Base-by-base conservation (phyloP, 495 filamentous ascomycete genomes). In the Penicillium canariense region DNA sequence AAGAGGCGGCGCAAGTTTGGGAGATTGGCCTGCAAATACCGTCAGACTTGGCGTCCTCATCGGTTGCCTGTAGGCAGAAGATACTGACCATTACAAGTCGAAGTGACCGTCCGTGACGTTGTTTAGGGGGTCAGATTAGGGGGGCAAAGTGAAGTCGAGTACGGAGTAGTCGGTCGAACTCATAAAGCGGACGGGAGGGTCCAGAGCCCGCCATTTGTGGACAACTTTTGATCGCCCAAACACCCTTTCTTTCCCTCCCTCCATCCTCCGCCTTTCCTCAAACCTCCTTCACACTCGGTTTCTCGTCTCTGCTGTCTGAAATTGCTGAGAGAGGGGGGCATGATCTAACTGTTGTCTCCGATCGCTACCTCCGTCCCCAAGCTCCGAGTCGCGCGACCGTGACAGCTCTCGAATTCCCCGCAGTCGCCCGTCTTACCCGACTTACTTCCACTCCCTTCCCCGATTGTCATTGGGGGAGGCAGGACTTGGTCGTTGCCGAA, bases 1-100 rank as follows among this genome's bases (percentile, higher is more conserved):
- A 98, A 97, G 48, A 98, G 85, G 23, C 94, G 91, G 39, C 94
- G 87, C 32, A 98, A 81, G 68, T 98, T 98, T 36, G 94, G 94
- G 45, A 98, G 86, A 71, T 88, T 94, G 57, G 87, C 88, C 90
- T 88, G 57, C 20, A 50, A 54, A 48, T 47, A 39, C 25, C 31
- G 8, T 58, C 45, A 67, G 51, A 23, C 32, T 53, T 58, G 40
- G 31, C n/a, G 18, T 5, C 3, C 9, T 43, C 36, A 27, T 38
- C 22, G 23, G 7, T 15, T 14, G 12, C 8, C n/a, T 46, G 15
- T 17, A 2, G 3, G 43, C 9, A 11, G 11, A 11, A 4, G 15
- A 17, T 23, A 50, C 52, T 52, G n/a, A 67, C 64, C 64, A 67
- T 66, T 15, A n/a, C 18, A 5, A 20, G 15, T 39, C 10, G 34